Evolutionary conservation across 2,329 filamentous ascomycete genomes (phyloP).

Genomic region (Phyllosticta ampelicida): DNA sequence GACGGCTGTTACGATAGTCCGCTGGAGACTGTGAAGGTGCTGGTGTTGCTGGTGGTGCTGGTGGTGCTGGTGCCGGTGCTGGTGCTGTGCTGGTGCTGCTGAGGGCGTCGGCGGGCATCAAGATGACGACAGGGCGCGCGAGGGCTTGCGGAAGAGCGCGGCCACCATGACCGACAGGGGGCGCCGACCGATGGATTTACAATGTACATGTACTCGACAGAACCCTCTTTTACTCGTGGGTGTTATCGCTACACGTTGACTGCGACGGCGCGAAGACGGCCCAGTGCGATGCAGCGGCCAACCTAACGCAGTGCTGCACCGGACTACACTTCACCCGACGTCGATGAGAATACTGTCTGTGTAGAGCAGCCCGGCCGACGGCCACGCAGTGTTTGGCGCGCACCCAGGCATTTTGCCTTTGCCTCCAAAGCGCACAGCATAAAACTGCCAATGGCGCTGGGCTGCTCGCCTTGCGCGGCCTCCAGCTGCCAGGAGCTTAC

Average conservation of each 20-base stretch:
- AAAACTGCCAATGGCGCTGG: not conserved
- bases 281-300: no score
- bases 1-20: not conserved
- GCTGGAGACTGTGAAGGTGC: no score
- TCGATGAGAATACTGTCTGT: no score
- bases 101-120: slow-evolving; percentile 1
- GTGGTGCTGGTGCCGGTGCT: no score
- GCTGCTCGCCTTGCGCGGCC: not conserved
- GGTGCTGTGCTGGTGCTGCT: not conserved
- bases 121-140: not conserved
- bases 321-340: no score
- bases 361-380: no score
- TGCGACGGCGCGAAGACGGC: no score
- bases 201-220: not conserved
- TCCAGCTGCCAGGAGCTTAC: not conserved
- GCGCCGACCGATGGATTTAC: not conserved
- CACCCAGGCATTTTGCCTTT: not conserved
- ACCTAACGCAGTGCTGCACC: no score
- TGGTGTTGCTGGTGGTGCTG: no score
- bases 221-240: not conserved
- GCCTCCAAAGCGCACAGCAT: no score
- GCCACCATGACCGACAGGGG: not conserved
- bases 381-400: no score
- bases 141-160: not conserved
- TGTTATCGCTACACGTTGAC: no score